These are phyloP conservation scores for Suillus paluster DNA, from an alignment of 768 basidiomycete genomes.

Conservation along the genomic window DNA sequence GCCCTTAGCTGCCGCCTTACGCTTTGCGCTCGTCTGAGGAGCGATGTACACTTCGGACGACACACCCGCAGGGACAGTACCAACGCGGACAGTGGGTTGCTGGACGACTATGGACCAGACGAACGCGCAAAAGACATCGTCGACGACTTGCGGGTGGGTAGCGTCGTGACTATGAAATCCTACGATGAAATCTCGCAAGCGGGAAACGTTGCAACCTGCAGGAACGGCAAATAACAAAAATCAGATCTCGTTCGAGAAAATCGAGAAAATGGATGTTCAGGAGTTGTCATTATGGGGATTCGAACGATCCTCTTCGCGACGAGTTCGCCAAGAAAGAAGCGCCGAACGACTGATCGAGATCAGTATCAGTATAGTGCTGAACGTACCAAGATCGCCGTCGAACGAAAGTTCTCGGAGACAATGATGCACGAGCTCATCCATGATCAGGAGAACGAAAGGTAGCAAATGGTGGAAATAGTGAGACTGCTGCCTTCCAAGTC, in stretches of 20 bases:
- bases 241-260: constrained; percentile 17
- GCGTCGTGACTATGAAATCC: constrained; percentile 59
- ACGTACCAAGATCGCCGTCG: constrained; percentile 88
- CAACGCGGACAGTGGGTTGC: constrained; percentile 78
- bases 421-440: constrained; percentile 88
- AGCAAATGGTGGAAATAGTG: not conserved
- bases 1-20: constrained; percentile 64
- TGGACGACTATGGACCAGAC: constrained; percentile 82
- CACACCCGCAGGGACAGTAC: constrained; percentile 61
- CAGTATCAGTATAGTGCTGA: not conserved
- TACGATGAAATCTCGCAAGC: constrained; percentile 69
- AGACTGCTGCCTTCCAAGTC: not conserved
- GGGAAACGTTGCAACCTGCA: constrained; percentile 75
- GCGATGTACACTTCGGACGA: constrained; percentile 78
- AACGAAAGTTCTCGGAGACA: constrained; percentile 87
- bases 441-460: constrained; percentile 29
- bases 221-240: constrained; percentile 15
- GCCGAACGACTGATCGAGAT: not conserved
- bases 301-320: constrained; percentile 43
- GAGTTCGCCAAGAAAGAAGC: not conserved
- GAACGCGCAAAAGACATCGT: constrained; percentile 78
- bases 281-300: constrained; percentile 40
- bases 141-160: constrained; percentile 57
- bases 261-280: constrained; percentile 21
- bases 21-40: constrained; percentile 69